phyloP scores from a whole-genome alignment of 257 asterid species.

The Solanum chiquidenum region DNA sequence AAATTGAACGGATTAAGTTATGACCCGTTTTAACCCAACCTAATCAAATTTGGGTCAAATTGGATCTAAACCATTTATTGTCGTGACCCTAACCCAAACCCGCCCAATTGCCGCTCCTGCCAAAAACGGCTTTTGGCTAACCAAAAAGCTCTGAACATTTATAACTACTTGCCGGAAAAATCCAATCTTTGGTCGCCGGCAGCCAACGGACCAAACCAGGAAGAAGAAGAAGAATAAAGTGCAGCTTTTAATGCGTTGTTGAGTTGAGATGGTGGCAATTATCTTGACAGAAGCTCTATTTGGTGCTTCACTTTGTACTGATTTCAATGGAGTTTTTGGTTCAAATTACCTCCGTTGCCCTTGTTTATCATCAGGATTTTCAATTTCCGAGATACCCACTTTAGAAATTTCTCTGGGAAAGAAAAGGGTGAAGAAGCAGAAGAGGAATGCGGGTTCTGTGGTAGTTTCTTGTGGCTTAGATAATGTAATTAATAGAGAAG shows the following conservation, averaged over 20 bases:
- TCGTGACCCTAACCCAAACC: no score
- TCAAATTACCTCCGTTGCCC: constrained; percentile 4
- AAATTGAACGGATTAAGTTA: no score
- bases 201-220: background rate
- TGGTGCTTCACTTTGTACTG: background rate
- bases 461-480: constrained; percentile 8
- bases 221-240: background rate
- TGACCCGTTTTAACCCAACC: no score
- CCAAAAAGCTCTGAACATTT: background rate
- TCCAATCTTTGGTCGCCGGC: background rate
- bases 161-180: background rate
- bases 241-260: background rate
- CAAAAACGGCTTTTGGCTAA: background rate
- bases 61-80: no score
- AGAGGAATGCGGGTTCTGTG: background rate
- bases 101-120: no score
- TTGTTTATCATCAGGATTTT: constrained; percentile 12
- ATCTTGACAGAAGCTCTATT: background rate
- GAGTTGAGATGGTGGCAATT: background rate
- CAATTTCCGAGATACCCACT: constrained; percentile 19
- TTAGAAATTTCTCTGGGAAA: constrained; percentile 8
- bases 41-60: no score
- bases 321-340: background rate
- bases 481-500: constrained; percentile 35
- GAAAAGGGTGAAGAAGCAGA: constrained; percentile 16